A percentile compares a stretch with the other conserved stretches of the same genome.
These are phyloP conservation scores for Sugiyamaella pinicola DNA, from an alignment of 1,139 yeast species.

Conservation along the genomic window DNA sequence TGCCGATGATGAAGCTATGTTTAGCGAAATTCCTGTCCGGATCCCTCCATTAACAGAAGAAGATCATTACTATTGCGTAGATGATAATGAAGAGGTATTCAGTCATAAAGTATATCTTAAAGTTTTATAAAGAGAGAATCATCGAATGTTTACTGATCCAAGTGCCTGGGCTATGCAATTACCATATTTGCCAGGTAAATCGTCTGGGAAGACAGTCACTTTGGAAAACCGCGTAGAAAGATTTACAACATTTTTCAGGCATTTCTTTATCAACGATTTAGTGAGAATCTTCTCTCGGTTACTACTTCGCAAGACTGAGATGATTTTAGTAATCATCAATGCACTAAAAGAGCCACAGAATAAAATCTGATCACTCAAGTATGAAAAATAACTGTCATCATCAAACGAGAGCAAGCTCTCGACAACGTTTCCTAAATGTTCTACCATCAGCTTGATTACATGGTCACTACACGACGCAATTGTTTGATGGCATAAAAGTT, in stretches of 20 bases:
- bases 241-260: conserved; percentile 19
- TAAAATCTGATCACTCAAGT: conserved; percentile 68
- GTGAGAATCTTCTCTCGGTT: conserved; percentile 22
- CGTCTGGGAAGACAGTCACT: conserved; percentile 30
- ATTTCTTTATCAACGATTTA: conserved; percentile 19
- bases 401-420: conserved; percentile 48
- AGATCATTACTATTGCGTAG: conserved; percentile 39
- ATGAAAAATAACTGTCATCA: conserved; percentile 66
- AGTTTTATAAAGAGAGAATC: conserved; percentile 12
- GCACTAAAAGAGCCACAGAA: conserved; percentile 58
- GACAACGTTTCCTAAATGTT: conserved; percentile 51
- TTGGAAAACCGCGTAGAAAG: conserved; percentile 30
- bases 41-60: conserved; percentile 42
- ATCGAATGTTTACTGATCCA: not conserved
- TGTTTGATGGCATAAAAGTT: conserved; percentile 20
- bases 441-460: conserved; percentile 33
- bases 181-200: conserved; percentile 33
- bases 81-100: conserved; percentile 42
- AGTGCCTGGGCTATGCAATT: conserved; percentile 28
- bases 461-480: conserved; percentile 28
- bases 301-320: conserved; percentile 25
- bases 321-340: conserved; percentile 47
- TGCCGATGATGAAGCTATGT: conserved; percentile 45
- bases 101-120: conserved; percentile 34
- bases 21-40: conserved; percentile 41